These are phyloP conservation scores for Fragilariopsis cylindrus DNA, from an alignment of 108 stramenopile species.

Conservation along the genomic window DNA sequence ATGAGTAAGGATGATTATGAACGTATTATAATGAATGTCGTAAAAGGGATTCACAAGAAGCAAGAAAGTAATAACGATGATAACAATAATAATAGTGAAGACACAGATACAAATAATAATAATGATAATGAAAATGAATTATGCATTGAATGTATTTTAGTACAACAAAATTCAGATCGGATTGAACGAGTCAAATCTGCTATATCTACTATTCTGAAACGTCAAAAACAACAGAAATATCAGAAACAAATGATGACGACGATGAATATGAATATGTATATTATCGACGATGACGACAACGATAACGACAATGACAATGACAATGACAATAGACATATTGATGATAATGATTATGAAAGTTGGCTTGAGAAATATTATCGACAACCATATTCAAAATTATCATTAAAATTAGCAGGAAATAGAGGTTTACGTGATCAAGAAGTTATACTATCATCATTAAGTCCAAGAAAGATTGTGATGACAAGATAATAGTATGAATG, in stretches of 20 bases:
- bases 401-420: slow-evolving; percentile 3
- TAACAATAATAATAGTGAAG: neutral
- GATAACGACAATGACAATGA: too few species aligned
- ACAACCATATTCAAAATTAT: neutral
- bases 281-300: neutral
- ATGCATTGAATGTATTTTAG: slow-evolving; percentile 6
- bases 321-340: neutral
- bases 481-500: neutral
- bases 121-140: neutral
- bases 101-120: neutral
- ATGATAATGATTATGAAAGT: neutral
- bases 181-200: neutral
- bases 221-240: neutral
- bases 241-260: neutral
- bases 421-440: slow-evolving; percentile 11
- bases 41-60: neutral
- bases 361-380: slow-evolving; percentile 10
- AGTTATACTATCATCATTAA: neutral
- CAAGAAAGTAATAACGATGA: neutral
- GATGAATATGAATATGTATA: neutral
- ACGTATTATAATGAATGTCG: neutral
- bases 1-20: slow-evolving; percentile 9
- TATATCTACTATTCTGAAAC: slow-evolving; percentile 1
- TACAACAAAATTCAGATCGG: slow-evolving; percentile 11
- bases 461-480: slow-evolving; percentile 1